Evolutionary conservation across 176 grass and related monocot species (phyloP), one percentile per base, ranked within the genome.

Genomic region (Eragrostis nindensis): DNA sequence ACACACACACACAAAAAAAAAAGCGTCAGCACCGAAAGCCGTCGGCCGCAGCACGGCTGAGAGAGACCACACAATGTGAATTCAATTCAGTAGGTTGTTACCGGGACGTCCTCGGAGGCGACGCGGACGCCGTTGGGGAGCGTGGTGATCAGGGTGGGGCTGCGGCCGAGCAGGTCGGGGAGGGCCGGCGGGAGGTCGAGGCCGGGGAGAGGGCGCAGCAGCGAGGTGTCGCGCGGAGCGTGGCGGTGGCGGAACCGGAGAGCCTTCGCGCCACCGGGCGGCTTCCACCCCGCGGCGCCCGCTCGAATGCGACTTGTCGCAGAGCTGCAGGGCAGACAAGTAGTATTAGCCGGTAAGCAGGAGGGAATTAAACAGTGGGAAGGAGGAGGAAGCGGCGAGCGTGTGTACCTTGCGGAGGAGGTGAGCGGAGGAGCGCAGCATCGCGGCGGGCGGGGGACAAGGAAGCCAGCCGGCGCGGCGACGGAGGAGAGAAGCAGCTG

Each of bases 51-150:
- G 64, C 7, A 19, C 6, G 3, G 30, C 21, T 67, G 15, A 19
- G n/a, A n/a, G n/a, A n/a, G 66, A 17, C 8, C 21, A 24, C n/a
- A 22, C 65, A 16, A 39, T 5, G 52, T 2, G 42, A 19, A 32
- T 14, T 43, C 47, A 6, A n/a, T 13, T 36, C 32, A 4, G 32
- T 36, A 1, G 2, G 4, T 14, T 62, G 44, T 30, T 91, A 94
- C 95, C 62, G 84, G 86, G 16, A 87, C 2, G 80, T 94, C 88
- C 67, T 98, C 92, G 40, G 92, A 87, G 79, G 95, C 95, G 74
- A 95, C 60, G 64, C 78, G 86, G 62, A 94, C 52, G 68, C 95
- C 95, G 86, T 94, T 93, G 61, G 90, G 86, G 54, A 98, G 95
- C 53, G 88, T 93, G 49, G 95, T 98, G 69, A 98, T 44, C 50